phyloP scores from a whole-genome alignment of 768 basidiomycete species.

The Suillus weaverae region DNA sequence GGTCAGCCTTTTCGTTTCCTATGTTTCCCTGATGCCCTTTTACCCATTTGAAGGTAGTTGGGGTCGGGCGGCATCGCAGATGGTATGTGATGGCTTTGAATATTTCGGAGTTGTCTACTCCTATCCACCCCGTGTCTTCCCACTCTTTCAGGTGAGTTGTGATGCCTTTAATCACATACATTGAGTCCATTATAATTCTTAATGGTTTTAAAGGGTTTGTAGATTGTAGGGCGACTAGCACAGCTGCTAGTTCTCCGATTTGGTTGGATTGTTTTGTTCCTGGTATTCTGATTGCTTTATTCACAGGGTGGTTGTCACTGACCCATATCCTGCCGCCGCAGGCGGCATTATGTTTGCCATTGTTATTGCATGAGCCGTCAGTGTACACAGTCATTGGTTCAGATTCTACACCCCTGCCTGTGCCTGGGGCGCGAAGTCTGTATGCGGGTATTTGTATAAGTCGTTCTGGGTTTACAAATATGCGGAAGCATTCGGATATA shows the following conservation, averaged over 20 bases:
- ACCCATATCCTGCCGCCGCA: constrained; percentile 20
- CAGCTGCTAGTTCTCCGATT: constrained; percentile 11
- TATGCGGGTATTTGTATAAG: neutral
- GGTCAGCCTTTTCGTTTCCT: neutral
- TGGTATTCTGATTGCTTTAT: constrained; percentile 1
- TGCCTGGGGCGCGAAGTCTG: fast-evolving
- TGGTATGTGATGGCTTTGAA: neutral
- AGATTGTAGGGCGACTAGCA: neutral
- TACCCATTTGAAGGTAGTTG: neutral
- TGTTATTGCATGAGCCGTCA: constrained; percentile 24
- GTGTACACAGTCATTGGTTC: no score
- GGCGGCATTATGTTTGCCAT: constrained; percentile 15
- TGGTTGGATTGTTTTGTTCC: constrained; percentile 13
- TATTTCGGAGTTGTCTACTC: fast-evolving
- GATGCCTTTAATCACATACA: neutral
- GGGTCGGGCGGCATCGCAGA: neutral
- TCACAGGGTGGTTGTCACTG: neutral
- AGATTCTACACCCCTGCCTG: no score
- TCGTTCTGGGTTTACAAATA: neutral
- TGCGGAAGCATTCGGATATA: neutral
- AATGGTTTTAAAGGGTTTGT: neutral
- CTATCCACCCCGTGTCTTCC: neutral
- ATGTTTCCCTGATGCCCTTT: neutral
- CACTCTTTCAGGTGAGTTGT: constrained; percentile 3
- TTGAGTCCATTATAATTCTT: constrained; percentile 1